Evolutionary conservation across 352 stramenopile genomes (phyloP), one percentile per base, ranked within the genome.

Genomic region (Phytopythium chamaehyphon): DNA sequence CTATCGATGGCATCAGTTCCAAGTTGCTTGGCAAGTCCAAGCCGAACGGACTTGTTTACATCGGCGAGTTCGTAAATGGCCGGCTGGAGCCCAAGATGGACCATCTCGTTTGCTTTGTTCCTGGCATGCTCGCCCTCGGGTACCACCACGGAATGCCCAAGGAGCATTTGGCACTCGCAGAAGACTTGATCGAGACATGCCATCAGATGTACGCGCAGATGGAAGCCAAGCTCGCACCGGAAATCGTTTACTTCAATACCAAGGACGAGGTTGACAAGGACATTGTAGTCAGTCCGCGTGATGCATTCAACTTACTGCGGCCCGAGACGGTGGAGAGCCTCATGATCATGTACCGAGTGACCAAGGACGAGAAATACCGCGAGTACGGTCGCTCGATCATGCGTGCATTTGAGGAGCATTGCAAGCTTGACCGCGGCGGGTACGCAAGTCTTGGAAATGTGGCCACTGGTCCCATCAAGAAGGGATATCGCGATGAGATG

Each of bases 241-340:
- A 97, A 51, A 91, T 93, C 45, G 77, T 71, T 31, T 85, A 81
- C 43, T 93, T 96, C 55, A 70, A 81, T 58, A 85, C 68, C 44
- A 61, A 74, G n/a, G 61, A 77, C 19, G 71, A 66, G 23, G 54
- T 64, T 6, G 57, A 69, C 8, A 63, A 70, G 10, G 77, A 88
- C 48, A 66, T 93, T 8, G 51, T 80, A 26, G 68, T 92, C 42
- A 71, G 71, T 15, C 37, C 52, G 7, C 64, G 65, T 16, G 85
- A 96, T 47, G 80, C 77, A 3, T 88, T 89, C 50, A 95, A 96
- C 51, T 61, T 90, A 38, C 65, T 97, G 42, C 87, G 90, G 15
- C 92, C 92, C 9, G 92, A 98, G 70, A 96, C 86, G 3, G 82
- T 96, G 28, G 92, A 98, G 69, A 96, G 81, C 43, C 66, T 98